These are phyloP conservation scores for Penicillium aurantiogriseum DNA, from an alignment of 2,329 filamentous ascomycete genomes.

Conservation along the genomic window DNA sequence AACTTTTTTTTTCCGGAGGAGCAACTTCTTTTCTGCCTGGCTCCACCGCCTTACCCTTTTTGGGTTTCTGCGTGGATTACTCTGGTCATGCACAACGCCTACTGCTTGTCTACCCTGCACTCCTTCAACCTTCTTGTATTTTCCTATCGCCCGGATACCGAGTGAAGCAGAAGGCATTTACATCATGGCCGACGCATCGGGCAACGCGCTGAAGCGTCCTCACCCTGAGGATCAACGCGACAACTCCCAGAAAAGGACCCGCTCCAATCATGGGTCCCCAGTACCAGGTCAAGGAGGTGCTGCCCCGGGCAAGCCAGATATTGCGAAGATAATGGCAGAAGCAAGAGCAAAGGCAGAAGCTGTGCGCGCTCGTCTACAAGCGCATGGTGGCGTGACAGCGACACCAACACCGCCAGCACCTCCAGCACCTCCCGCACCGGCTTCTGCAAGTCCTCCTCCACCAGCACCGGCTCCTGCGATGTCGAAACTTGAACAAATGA, in stretches of 20 bases:
- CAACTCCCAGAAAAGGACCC: slow-evolving; percentile 48
- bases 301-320: slow-evolving; percentile 42
- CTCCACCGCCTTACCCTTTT: slow-evolving; percentile 30
- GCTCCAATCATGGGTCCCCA: slow-evolving; percentile 52
- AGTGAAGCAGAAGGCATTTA: slow-evolving; percentile 12
- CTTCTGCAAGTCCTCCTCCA: slow-evolving; percentile 37
- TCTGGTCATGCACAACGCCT: not conserved
- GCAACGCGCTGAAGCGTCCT: slow-evolving; percentile 49
- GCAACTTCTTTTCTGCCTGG: slow-evolving; percentile 37
- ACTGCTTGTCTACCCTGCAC: not conserved
- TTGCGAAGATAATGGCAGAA: slow-evolving; percentile 49
- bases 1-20: slow-evolving; percentile 30
- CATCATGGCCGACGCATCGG: slow-evolving; percentile 44
- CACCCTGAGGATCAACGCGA: slow-evolving; percentile 48
- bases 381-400: slow-evolving; percentile 34
- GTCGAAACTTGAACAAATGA: slow-evolving; percentile 74
- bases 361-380: slow-evolving; percentile 47
- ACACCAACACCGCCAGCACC: slow-evolving; percentile 21
- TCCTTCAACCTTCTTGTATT: not conserved
- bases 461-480: slow-evolving; percentile 45
- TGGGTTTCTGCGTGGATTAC: slow-evolving; percentile 13
- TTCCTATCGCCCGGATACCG: not conserved
- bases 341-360: slow-evolving; percentile 51
- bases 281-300: slow-evolving; percentile 39
- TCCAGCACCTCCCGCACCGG: slow-evolving; percentile 25